Evolutionary conservation across 1,139 yeast species (phyloP).

Genomic region (Geotrichum klebahnii): DNA sequence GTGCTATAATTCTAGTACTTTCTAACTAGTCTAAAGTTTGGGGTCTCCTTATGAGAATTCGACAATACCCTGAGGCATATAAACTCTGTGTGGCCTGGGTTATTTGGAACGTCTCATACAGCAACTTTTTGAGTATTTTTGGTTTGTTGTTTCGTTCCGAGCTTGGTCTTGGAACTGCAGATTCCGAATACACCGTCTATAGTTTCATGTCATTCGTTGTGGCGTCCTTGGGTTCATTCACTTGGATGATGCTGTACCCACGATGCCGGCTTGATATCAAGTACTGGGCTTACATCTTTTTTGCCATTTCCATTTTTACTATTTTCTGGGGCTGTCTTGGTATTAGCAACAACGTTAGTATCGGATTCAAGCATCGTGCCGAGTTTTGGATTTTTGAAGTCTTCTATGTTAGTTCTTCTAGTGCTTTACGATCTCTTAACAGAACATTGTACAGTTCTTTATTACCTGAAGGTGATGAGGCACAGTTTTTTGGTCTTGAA

Average conservation of each 20-base stretch:
- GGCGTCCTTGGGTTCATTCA: slow-evolving; percentile 42
- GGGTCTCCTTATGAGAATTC: slow-evolving; percentile 35
- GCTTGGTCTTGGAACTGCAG: slow-evolving; percentile 44
- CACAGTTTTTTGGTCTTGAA: slow-evolving; percentile 47
- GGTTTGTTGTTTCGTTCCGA: slow-evolving; percentile 45
- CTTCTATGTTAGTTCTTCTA: slow-evolving; percentile 41
- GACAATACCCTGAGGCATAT: slow-evolving; percentile 43
- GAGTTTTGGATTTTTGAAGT: slow-evolving; percentile 48
- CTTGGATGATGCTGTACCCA: slow-evolving; percentile 45
- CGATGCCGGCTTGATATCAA: slow-evolving; percentile 35
- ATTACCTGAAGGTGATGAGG: slow-evolving; percentile 46
- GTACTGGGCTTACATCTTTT: slow-evolving; percentile 41
- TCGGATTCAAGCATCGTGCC: slow-evolving; percentile 47
- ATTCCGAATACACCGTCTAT: slow-evolving; percentile 45
- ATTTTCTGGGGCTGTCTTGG: slow-evolving; percentile 49
- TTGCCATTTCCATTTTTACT: slow-evolving; percentile 38
- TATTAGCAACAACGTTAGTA: slow-evolving; percentile 32
- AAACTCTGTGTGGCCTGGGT: slow-evolving; percentile 46
- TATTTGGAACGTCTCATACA: slow-evolving; percentile 45
- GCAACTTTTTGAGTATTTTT: slow-evolving; percentile 43
- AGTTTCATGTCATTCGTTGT: slow-evolving; percentile 43
- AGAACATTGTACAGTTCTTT: slow-evolving; percentile 44
- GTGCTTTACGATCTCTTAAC: slow-evolving; percentile 43
- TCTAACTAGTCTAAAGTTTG: slow-evolving; percentile 12
- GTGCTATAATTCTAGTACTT: slow-evolving; percentile 17